A percentile compares a stretch with the other conserved stretches of the same genome.
Conservation (phyloP, 371 early-diverging fungal genomes). For the Fennellomyces sp. region DNA sequence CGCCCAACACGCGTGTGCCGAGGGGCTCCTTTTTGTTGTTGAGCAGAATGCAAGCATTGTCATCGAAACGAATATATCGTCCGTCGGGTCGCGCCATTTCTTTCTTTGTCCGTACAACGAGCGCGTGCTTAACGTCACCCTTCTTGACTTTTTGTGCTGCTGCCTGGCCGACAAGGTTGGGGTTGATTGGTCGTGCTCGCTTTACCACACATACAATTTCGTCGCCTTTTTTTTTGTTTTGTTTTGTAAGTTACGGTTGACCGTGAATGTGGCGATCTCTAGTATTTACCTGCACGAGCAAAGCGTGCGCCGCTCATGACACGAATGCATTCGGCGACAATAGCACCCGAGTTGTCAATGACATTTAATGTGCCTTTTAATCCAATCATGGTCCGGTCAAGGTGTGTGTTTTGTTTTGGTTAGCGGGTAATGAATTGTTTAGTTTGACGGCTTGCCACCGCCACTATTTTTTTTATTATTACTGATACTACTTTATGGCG, state of each 20-base stretch:
- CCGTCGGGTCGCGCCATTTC: conserved; percentile 93
- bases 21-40: conserved; percentile 93
- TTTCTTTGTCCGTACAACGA: conserved; percentile 93
- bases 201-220: conserved; percentile 96
- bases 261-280: neutral
- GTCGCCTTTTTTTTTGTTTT: conserved; percentile 67
- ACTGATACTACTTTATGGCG: no score
- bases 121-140: conserved; percentile 94
- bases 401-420: no score
- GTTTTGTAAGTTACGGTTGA: neutral
- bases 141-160: conserved; percentile 85
- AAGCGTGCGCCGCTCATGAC: conserved; percentile 86
- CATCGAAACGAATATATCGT: conserved; percentile 92
- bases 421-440: no score
- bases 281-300: conserved; percentile 65
- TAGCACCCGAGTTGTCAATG: conserved; percentile 96
- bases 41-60: conserved; percentile 96
- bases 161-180: conserved; percentile 51
- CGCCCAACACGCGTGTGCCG: conserved; percentile 93
- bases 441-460: no score
- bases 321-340: conserved; percentile 94
- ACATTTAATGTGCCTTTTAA: conserved; percentile 85
- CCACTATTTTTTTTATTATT: no score
- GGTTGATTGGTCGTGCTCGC: conserved; percentile 84
- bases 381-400: conserved; percentile 70